Evolutionary conservation across 306 rosid species (phyloP).

Genomic region (Malus domestica): ASM211411v1 NC_041794.1:22209501-22210000

Average conservation of each 20-base stretch:
- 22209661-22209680: slow-evolving; percentile 41
- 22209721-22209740: slow-evolving; percentile 3
- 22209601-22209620: slow-evolving; percentile 48
- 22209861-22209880: slow-evolving; percentile 44
- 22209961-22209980: not conserved
- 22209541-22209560: too few species aligned
- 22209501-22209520: not conserved
- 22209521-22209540: not conserved
- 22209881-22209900: not conserved
- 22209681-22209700: slow-evolving; percentile 32
- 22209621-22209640: slow-evolving; percentile 78
- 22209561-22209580: too few species aligned
- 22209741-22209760: slow-evolving; percentile 15
- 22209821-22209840: slow-evolving; percentile 61
- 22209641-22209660: slow-evolving; percentile 55
- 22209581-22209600: not conserved
- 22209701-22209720: not conserved
- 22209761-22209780: slow-evolving; percentile 39
- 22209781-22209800: slow-evolving; percentile 30
- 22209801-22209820: slow-evolving; percentile 37
- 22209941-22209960: not conserved
- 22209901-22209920: not conserved
- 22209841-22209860: slow-evolving; percentile 77
- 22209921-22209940: not conserved
- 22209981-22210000: not conserved